Conservation (phyloP, 176 grass and related monocot genomes). For the Oropetium thomaeum region DNA sequence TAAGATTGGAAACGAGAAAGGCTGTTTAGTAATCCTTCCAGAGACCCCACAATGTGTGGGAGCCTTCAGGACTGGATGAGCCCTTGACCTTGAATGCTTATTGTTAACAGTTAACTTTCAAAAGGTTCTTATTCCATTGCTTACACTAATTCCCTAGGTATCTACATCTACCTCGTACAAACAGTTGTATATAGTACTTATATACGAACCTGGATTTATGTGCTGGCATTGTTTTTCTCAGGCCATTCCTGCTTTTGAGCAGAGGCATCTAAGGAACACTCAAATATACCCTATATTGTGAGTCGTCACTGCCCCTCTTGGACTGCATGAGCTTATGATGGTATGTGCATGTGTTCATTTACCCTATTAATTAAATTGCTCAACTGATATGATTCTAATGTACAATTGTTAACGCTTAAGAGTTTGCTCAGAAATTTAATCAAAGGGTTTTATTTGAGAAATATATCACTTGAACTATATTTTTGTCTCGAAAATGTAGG, state of each 20-base stretch:
- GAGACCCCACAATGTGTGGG: no score
- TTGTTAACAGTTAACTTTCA: no score
- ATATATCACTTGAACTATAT: neutral
- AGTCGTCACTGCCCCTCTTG: constrained; percentile 89
- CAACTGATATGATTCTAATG: neutral
- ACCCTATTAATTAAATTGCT: neutral
- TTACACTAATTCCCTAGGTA: neutral
- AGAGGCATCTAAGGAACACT: constrained; percentile 68
- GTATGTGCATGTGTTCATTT: constrained; percentile 52
- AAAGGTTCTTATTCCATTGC: constrained; percentile 2
- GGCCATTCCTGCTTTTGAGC: constrained; percentile 82
- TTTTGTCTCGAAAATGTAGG: no score
- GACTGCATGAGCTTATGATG: constrained; percentile 93
- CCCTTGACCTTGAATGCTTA: no score
- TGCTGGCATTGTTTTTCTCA: constrained; percentile 25
- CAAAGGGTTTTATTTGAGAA: neutral
- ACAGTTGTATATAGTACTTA: neutral
- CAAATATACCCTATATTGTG: constrained; percentile 64
- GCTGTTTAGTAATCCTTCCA: no score
- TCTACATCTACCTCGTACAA: neutral
- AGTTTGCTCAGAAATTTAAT: neutral
- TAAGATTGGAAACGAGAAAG: no score
- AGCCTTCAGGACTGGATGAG: no score
- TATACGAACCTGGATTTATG: neutral
- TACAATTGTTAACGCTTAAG: neutral